These are phyloP conservation scores for Aspergillus flavus DNA, from an alignment of 2,329 filamentous ascomycete species.

Conservation along the genomic window DNA sequence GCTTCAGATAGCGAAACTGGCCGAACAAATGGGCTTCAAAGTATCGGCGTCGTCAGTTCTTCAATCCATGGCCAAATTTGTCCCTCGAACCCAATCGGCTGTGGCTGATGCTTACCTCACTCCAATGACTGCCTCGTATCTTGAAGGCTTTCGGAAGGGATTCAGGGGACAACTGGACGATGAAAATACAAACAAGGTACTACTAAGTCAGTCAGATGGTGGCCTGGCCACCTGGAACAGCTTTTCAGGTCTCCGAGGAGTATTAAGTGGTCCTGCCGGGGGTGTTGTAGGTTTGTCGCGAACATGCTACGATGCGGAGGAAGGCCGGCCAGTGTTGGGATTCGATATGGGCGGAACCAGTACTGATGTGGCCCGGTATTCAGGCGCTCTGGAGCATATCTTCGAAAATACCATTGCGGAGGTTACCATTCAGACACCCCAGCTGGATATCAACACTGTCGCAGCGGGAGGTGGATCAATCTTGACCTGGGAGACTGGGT, in stretches of 20 bases:
- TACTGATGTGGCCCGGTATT: constrained; percentile 84
- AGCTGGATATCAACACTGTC: constrained; percentile 91
- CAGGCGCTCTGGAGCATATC: constrained; percentile 84
- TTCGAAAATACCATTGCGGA: constrained; percentile 91
- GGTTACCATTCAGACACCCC: constrained; percentile 87
- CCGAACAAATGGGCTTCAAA: constrained; percentile 73
- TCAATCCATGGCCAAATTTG: constrained; percentile 82
- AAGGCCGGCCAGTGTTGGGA: constrained; percentile 80
- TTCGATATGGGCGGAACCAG: constrained; percentile 96
- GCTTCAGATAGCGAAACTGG: constrained; percentile 69
- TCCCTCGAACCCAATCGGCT: constrained; percentile 71
- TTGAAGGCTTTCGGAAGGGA: constrained; percentile 54
- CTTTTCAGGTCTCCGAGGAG: constrained; percentile 81
- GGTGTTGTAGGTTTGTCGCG: constrained; percentile 91
- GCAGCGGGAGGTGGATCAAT: constrained; percentile 72
- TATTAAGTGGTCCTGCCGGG: constrained; percentile 83
- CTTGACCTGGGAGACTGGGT: constrained; percentile 80
- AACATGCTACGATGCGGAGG: constrained; percentile 80
- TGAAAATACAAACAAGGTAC: constrained; percentile 17
- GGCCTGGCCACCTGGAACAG: constrained; percentile 53
- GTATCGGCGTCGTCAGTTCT: constrained; percentile 75
- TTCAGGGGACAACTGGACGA: constrained; percentile 71
- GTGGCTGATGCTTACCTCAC: constrained; percentile 78
- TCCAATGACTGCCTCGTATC: constrained; percentile 72
- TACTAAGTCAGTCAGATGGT: constrained; percentile 80